Base-by-base conservation (phyloP, 2,329 filamentous ascomycete genomes). In the Alternaria gansuensis region DNA sequence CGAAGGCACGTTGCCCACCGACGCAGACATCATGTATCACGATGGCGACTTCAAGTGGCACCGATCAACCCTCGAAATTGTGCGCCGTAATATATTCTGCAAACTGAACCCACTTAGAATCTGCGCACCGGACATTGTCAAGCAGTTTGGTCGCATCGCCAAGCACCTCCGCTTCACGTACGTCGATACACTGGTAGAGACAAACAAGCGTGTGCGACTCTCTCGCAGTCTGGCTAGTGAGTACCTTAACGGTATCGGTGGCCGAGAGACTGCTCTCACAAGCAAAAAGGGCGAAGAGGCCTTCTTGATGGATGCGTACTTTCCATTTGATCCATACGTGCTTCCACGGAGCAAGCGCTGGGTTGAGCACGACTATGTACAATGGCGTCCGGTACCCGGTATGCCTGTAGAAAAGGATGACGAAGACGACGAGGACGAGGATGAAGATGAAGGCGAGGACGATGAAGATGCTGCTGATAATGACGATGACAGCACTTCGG, bases 301-400 rank as follows among this genome's bases (percentile, higher is more conserved):
- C 71, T 89, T 94, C 71, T 90, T 97, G 77, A 84, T 99, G 2
- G 93, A 98, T 68, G 91, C 93, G 0, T 97, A 96, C 76, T 99
- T 98, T 72, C 95, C 95, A 0, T 99, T 99, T 72, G 95, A 99
- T 74, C 96, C 96, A 2, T 99, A 98, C 77, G 90, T 94, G 71
- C 82, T 99, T 49, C 93, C 93, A 0, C 83, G 88, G 66, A 97
- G 93, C 76, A 92, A 91, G 77, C 85, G 88, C 59, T 98, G 95
- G 96, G 80, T 99, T 11, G 90, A 93, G 62, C 84, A 86, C 2
- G 76, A 78, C 37, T 78, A 78, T 54, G 71, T 77, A 10, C 63
- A 74, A 57, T 78, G 75, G 75, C 75, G 71, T 28, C 68, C 72
- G 1, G 71, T 78, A 39, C 75, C 75, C 4, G 76, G 75, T 4